Percentiles rank a stretch among this genome's conserved stretches.
Conservation (phyloP, 371 early-diverging fungal species). For the Syncephalastrum contaminatum region DNA sequence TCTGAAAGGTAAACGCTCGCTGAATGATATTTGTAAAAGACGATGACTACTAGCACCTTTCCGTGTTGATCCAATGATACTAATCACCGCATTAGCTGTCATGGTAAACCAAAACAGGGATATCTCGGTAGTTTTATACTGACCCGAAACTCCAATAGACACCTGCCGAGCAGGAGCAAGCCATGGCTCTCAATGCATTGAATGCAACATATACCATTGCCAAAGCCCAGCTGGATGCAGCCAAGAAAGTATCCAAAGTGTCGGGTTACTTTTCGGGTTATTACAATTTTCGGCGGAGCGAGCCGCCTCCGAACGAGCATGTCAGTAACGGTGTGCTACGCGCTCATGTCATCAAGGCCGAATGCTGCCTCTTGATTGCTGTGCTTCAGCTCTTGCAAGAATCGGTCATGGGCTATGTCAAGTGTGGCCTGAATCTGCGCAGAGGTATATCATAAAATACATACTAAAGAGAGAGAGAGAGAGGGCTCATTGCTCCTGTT, state of each 20-base stretch:
- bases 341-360: conserved; percentile 60
- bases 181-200: conserved; percentile 20
- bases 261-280: conserved; percentile 32
- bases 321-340: conserved; percentile 58
- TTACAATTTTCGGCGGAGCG: conserved; percentile 18
- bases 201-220: conserved; percentile 23
- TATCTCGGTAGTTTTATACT: background rate
- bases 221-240: conserved; percentile 26
- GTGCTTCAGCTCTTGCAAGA: conserved; percentile 59
- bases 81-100: conserved; percentile 18
- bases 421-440: conserved; percentile 52
- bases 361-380: conserved; percentile 57
- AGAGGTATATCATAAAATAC: conserved; percentile 37
- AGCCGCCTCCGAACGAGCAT: conserved; percentile 14
- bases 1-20: conserved; percentile 38
- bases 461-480: conserved; percentile 7
- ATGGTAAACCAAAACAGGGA: conserved; percentile 25
- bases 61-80: conserved; percentile 2
- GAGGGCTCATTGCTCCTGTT: background rate
- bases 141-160: conserved; percentile 10
- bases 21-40: background rate
- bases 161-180: conserved; percentile 14
- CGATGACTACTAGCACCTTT: too few species aligned
- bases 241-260: conserved; percentile 25
- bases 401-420: conserved; percentile 59